A percentile compares a stretch with the other conserved stretches of the same genome.
phyloP scores from a whole-genome alignment of 2,329 filamentous ascomycete genomes.

The Ascochyta clinopodiicola region DNA sequence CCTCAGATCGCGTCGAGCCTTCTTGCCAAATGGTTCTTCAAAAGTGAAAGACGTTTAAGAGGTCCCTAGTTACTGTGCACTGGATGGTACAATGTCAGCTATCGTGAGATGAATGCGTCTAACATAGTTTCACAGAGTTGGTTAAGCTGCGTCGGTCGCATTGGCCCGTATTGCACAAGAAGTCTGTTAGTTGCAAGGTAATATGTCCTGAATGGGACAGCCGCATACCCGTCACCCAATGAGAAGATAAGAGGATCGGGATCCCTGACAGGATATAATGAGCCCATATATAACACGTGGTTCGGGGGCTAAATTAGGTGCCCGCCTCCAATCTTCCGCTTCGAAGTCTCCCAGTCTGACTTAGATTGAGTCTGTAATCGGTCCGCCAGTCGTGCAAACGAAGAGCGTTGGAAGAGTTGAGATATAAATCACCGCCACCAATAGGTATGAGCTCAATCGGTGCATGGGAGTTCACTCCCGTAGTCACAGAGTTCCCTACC shows the following conservation, averaged over 20 bases:
- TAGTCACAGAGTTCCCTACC: constrained; percentile 31
- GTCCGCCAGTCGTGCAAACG: background rate
- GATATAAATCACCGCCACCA: background rate
- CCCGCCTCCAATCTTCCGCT: background rate
- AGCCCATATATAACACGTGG: background rate
- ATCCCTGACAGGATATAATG: constrained; percentile 4
- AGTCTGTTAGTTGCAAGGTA: background rate
- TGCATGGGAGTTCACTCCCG: constrained; percentile 38
- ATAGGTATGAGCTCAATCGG: constrained; percentile 33
- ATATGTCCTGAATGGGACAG: background rate
- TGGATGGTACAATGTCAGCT: too few relatives aligned
- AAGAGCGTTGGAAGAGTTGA: background rate
- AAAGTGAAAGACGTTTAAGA: too few relatives aligned
- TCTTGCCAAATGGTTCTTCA: too few relatives aligned
- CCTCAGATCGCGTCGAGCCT: too few relatives aligned
- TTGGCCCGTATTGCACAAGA: background rate
- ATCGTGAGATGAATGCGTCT: too few relatives aligned
- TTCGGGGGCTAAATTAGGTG: background rate
- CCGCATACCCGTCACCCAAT: background rate
- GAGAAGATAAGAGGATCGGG: background rate
- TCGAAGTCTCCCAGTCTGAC: background rate
- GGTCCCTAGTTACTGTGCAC: too few relatives aligned
- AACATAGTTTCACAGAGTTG: too few relatives aligned
- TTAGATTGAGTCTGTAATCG: background rate
- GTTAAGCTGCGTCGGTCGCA: too few relatives aligned